Conservation (phyloP, 257 asterid genomes). For the Solanum peruvianum region DNA sequence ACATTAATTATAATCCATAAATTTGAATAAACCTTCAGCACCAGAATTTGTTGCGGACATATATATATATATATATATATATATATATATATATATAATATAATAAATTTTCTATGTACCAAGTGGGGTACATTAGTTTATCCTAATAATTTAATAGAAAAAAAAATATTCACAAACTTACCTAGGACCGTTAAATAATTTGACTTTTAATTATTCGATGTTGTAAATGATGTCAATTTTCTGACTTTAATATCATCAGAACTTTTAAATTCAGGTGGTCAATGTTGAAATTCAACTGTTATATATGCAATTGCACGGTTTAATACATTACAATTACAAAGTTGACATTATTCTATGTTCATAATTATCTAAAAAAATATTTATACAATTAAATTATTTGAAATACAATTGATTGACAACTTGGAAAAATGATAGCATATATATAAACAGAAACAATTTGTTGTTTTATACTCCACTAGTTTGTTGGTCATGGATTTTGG, state of each 20-base stretch:
- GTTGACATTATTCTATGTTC: neutral
- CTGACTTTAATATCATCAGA: neutral
- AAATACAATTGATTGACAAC: neutral
- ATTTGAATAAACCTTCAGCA: neutral
- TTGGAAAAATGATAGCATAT: neutral
- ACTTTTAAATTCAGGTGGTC: neutral
- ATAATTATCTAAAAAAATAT: neutral
- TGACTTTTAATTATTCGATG: neutral
- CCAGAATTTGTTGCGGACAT: neutral
- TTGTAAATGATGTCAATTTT: neutral
- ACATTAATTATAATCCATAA: neutral
- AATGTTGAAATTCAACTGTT: neutral
- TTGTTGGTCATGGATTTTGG: neutral
- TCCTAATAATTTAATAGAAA: neutral
- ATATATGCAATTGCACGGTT: neutral
- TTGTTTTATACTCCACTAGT: neutral
- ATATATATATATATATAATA: neutral
- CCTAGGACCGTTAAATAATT: neutral
- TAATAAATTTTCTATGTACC: neutral
- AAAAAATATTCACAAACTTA: neutral
- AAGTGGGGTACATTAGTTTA: neutral
- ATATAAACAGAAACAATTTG: neutral
- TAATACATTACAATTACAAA: neutral
- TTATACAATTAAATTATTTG: neutral
- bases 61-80: neutral